Base-by-base conservation (phyloP, 1,284 basidiomycete genomes). In the Pyrrhoderma noxium region DNA sequence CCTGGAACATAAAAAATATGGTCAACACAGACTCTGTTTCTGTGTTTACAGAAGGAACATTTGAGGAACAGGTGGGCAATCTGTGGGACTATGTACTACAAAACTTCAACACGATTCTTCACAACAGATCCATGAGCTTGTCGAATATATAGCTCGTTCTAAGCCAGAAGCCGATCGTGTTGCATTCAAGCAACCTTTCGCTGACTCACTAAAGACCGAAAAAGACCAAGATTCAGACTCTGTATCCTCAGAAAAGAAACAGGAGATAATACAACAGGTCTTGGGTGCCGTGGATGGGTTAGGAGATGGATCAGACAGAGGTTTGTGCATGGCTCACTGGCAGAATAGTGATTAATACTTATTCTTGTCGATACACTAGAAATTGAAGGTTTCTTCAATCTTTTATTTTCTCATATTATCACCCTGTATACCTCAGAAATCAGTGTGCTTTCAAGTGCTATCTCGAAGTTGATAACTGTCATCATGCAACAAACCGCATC, bases 11-110 rank as follows among this genome's bases (percentile, higher is more conserved):
- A 9, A 21, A 52, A 35, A 49, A 42, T 21, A 57, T 57, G 56
- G 37, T 39, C 16, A 39, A 34, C 16, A 16, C 82, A 61, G 90
- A 93, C 72, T 86, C 86, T 46, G 75, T 93, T 52, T 83, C 89
- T 52, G 82, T 93, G 60, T 91, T 90, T 62, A 81, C 87, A 21
- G 91, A 93, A 68, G 87, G 91, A 53, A 89, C 91, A 0, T 93
- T 90, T 62, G 79, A 85, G 64, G 88, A 92, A 67, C 88, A 91
- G 79, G 89, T 89, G 62, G 57, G 61, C 48, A 5, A 7, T n/a
- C 21, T 5, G n/a, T 14, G 7, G 8, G 16, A 18, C 21, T 22
- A 22, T 18, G 8, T 44, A 27, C 37, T 45, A 25, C 19, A 14
- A 14, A 3, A 25, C 31, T n/a, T 18, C 4, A 13, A 35, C 19